Base-by-base conservation (phyloP, 306 rosid species). In the apple (Malus domestica) region DNA sequence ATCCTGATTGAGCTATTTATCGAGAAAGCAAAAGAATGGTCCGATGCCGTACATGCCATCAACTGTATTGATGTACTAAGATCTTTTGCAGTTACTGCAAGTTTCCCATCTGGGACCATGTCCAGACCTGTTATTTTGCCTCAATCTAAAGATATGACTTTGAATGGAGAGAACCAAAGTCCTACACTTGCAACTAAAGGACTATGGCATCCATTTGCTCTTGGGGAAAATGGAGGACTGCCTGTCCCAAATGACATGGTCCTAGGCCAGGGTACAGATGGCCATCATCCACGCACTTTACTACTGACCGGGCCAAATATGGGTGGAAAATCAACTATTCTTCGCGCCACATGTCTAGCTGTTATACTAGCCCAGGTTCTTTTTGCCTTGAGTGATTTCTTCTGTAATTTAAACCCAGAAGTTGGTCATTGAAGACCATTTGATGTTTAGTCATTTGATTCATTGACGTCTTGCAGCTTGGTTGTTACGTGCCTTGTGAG, bases 321-420 rank as follows among this genome's bases (percentile, higher is more conserved):
- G 98, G 98, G 98, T 67, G 97, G 98, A 60, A 94, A 94, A 81
- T 94, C 98, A 69, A 94, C 98, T 29, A 96, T 94, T 80, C 72
- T 94, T 74, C 98, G 98, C 73, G 89, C 96, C 68, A 88, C 98
- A 15, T 94, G 98, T 84, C 83, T 94, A 61, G 95, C 98, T 84
- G 96, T 92, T 76, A 87, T 94, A 54, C 87, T 94, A 80, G 96
- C 97, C 73, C 98, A 94, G 98, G 98, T 93, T 81, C 67, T 70
- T 78, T 63, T 58, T 80, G 52, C 72, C 42, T 10, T 65, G 70
- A 57, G 57, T 44, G 9, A 45, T 70, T 58, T 19, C 4, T 35
- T 74, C 42, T 72, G 66, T 67, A 19, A 32, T 73, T 58, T 27
- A 25, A 4, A 35, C 38, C 9, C 54, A 25, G 25, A 54, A 23